Conservation (phyloP, 768 basidiomycete genomes). For the Rhodotorula sphaerocarpa region DNA sequence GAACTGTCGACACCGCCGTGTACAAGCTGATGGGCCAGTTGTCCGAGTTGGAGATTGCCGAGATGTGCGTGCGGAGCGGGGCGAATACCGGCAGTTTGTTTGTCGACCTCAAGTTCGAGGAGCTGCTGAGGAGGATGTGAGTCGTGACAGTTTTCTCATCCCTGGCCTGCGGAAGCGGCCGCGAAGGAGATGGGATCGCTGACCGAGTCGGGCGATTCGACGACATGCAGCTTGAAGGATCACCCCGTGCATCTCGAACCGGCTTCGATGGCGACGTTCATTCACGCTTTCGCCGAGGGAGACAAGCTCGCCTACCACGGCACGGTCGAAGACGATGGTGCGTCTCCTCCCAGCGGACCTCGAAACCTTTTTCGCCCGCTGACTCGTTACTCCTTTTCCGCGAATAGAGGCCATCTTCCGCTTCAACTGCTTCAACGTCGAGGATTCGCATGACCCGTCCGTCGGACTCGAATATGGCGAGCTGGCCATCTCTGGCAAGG, state of each 20-base stretch:
- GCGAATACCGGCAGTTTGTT: slow-evolving; percentile 81
- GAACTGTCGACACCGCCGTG: slow-evolving; percentile 56
- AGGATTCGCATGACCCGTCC: slow-evolving; percentile 57
- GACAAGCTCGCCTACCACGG: slow-evolving; percentile 73
- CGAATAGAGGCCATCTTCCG: slow-evolving; percentile 66
- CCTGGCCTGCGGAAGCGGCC: too few species aligned
- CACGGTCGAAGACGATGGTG: slow-evolving; percentile 62
- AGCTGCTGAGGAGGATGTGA: slow-evolving; percentile 57
- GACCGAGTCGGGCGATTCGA: too few species aligned
- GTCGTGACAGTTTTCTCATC: background rate
- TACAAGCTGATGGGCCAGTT: slow-evolving; percentile 69
- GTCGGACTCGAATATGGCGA: slow-evolving; percentile 77
- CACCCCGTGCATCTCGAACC: slow-evolving; percentile 78
- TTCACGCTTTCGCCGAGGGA: slow-evolving; percentile 60
- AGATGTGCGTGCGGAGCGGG: slow-evolving; percentile 78
- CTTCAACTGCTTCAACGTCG: slow-evolving; percentile 82
- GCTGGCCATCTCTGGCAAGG: slow-evolving; percentile 68
- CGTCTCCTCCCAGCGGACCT: slow-evolving; percentile 29
- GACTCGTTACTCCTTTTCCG: background rate
- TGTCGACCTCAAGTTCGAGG: slow-evolving; percentile 75
- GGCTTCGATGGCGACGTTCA: slow-evolving; percentile 48
- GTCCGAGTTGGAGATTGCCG: slow-evolving; percentile 77
- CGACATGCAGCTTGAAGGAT: slow-evolving; percentile 64
- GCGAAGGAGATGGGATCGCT: too few species aligned
- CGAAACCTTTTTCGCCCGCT: slow-evolving; percentile 1